These are phyloP conservation scores for Rusavskia elegans DNA, from an alignment of 495 filamentous ascomycete genomes.

Conservation along the genomic window DNA sequence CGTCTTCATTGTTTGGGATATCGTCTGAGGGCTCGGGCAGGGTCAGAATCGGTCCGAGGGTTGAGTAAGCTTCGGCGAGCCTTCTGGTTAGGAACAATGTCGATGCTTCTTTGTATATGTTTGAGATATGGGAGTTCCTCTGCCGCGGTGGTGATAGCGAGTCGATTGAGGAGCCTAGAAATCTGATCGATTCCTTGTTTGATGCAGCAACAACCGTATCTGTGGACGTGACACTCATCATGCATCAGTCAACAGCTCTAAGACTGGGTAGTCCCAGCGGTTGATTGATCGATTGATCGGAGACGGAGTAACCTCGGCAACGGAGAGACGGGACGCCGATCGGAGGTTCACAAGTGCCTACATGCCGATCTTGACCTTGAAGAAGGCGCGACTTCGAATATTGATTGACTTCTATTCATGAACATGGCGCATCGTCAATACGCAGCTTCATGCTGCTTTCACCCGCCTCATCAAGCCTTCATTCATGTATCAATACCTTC, in stretches of 20 bases:
- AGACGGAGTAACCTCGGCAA: too few species aligned
- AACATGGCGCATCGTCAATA: neutral
- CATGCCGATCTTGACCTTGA: neutral
- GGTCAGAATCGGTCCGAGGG: slow-evolving; percentile 62
- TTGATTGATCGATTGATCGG: too few species aligned
- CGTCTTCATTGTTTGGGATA: slow-evolving; percentile 20
- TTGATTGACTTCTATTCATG: neutral
- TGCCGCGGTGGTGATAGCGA: slow-evolving; percentile 39
- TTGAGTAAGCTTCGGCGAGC: slow-evolving; percentile 71
- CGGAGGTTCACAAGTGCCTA: too few species aligned
- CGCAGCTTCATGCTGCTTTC: neutral
- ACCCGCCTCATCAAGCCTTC: neutral
- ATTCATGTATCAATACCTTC: neutral
- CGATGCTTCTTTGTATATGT: slow-evolving; percentile 77
- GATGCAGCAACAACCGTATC: slow-evolving; percentile 1
- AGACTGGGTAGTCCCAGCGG: too few species aligned
- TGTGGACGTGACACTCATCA: slow-evolving; percentile 12
- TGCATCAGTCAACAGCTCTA: too few species aligned
- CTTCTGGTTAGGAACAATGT: slow-evolving; percentile 86
- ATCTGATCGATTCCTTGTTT: slow-evolving; percentile 16
- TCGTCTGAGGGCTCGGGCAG: slow-evolving; percentile 10
- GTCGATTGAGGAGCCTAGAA: slow-evolving; percentile 32
- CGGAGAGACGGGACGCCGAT: too few species aligned
- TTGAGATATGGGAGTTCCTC: slow-evolving; percentile 49
- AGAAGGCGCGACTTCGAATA: neutral